Percentiles rank a stretch among this genome's conserved stretches.
phyloP scores from a whole-genome alignment of 768 basidiomycete genomes.

The Vararia minispora region DNA sequence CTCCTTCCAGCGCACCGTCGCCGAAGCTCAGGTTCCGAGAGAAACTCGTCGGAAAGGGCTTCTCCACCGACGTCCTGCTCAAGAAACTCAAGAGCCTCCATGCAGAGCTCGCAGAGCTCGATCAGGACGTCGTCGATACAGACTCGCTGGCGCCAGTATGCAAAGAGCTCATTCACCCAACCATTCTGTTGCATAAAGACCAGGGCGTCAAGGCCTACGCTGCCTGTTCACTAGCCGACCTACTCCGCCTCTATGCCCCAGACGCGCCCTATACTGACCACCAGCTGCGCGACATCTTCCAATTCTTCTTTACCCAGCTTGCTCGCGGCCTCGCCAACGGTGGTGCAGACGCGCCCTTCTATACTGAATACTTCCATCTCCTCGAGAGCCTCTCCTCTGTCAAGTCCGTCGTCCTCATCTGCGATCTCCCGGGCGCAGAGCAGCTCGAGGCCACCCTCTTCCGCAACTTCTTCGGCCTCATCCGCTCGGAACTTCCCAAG shows the following conservation, averaged over 20 bases:
- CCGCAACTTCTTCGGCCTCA: slow-evolving; percentile 69
- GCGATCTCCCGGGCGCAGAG: slow-evolving; percentile 81
- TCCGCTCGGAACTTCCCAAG: slow-evolving; percentile 62
- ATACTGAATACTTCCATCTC: slow-evolving; percentile 90
- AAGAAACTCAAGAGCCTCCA: slow-evolving; percentile 81
- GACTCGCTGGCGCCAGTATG: slow-evolving; percentile 56
- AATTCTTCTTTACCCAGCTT: slow-evolving; percentile 91
- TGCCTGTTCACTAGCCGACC: slow-evolving; percentile 90
- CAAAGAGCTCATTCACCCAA: slow-evolving; percentile 68
- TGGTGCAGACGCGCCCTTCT: slow-evolving; percentile 74
- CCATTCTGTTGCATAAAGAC: slow-evolving; percentile 89
- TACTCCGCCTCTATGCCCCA: slow-evolving; percentile 89
- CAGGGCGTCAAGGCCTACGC: slow-evolving; percentile 91
- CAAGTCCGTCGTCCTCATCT: slow-evolving; percentile 89
- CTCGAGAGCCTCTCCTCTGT: slow-evolving; percentile 88
- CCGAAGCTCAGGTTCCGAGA: slow-evolving; percentile 71
- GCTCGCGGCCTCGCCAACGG: slow-evolving; percentile 58
- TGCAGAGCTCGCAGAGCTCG: slow-evolving; percentile 65
- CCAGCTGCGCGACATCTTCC: slow-evolving; percentile 91
- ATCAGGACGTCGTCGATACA: slow-evolving; percentile 80
- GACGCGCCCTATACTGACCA: slow-evolving; percentile 89
- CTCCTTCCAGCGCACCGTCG: too few species aligned
- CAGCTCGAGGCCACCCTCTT: slow-evolving; percentile 79
- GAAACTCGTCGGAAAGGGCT: slow-evolving; percentile 66
- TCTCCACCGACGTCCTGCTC: slow-evolving; percentile 71